Evolutionary conservation across 2,329 filamentous ascomycete species (phyloP), one percentile per base, ranked within the genome.

Genomic region (Pezizomycotina sp.): DNA sequence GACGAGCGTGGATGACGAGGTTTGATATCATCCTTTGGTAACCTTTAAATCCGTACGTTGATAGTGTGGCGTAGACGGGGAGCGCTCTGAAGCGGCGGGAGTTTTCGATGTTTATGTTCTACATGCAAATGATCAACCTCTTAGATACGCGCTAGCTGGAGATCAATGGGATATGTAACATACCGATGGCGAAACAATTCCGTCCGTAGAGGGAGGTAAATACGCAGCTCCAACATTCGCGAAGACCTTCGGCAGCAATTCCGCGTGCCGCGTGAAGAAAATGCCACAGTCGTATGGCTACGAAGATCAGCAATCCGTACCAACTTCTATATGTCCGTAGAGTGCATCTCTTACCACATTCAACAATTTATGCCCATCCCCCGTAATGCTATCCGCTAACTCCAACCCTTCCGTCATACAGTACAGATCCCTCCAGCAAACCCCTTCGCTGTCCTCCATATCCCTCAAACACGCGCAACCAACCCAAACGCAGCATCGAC

Each of bases 271-370:
- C 33, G 74, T 81, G 49, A 92, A 69, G 64, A 92, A 91, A 57
- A 93, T 77, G 27, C 84, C 86, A 50, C 77, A 84, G 56, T 93
- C 86, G 51, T 93, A 93, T 0, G 86, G 84, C 66, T 74, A 34
- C 16, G 16, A 19, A 13, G 18, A 19, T 28, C 14, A 28, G 24
- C 20, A 24, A n/a, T 31, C 26, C 33, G 31, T 47, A 44, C 7
- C 22, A 24, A 12, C 6, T 10, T 4, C 8, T 9, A 8, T 21
- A 39, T 23, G 22, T 12, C 7, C 6, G 7, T 14, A 19, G 9
- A 7, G 12, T 13, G 16, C 24, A 21, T 14, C 26, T 25, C 21
- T 37, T 40, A 19, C 71, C 28, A 92, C 82, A 48, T 93, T 93
- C 43, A 95, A 66, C n/a, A 92, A 60, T 53, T 93, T 93, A 57